These are phyloP conservation scores for Cryptococcus neoformans DNA, from an alignment of 1,284 basidiomycete genomes.

Conservation along the genomic window DNA sequence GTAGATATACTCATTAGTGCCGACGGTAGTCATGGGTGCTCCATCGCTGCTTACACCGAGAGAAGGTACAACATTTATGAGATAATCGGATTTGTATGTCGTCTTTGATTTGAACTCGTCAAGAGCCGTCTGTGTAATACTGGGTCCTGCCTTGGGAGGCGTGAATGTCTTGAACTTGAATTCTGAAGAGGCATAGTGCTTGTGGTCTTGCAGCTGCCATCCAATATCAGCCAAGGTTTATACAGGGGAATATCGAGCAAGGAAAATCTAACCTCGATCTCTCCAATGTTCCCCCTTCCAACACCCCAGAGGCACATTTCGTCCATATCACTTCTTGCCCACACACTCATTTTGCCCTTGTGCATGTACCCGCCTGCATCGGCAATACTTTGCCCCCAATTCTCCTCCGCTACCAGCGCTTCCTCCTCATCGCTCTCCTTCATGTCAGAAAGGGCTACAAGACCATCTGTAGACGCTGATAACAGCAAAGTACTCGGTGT, in stretches of 20 bases:
- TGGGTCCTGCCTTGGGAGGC: conserved; percentile 20
- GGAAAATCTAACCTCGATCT: conserved; percentile 21
- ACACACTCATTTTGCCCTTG: conserved; percentile 40
- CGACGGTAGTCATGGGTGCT: conserved; percentile 37
- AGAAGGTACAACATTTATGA: conserved; percentile 44
- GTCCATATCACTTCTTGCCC: conserved; percentile 51
- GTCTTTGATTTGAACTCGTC: conserved; percentile 31
- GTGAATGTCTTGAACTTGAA: conserved; percentile 37
- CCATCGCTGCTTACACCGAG: conserved; percentile 39
- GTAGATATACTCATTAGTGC: conserved; percentile 42
- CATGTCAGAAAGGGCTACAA: conserved; percentile 49
- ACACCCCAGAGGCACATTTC: conserved; percentile 41
- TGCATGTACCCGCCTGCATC: conserved; percentile 26
- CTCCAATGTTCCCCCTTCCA: conserved; percentile 29
- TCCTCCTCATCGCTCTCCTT: conserved; percentile 53
- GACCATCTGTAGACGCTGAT: conserved; percentile 52
- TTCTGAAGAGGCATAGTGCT: conserved; percentile 23
- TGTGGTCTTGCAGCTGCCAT: conserved; percentile 22
- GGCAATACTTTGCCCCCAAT: conserved; percentile 48
- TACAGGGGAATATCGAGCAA: background rate
- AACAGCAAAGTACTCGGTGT: conserved; percentile 45
- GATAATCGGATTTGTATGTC: conserved; percentile 35
- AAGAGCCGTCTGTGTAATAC: conserved; percentile 24
- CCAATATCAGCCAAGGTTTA: conserved; percentile 1
- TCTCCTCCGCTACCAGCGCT: conserved; percentile 48